phyloP scores from a whole-genome alignment of 179 eudicot genomes.

The Beta lomatogona region DNA sequence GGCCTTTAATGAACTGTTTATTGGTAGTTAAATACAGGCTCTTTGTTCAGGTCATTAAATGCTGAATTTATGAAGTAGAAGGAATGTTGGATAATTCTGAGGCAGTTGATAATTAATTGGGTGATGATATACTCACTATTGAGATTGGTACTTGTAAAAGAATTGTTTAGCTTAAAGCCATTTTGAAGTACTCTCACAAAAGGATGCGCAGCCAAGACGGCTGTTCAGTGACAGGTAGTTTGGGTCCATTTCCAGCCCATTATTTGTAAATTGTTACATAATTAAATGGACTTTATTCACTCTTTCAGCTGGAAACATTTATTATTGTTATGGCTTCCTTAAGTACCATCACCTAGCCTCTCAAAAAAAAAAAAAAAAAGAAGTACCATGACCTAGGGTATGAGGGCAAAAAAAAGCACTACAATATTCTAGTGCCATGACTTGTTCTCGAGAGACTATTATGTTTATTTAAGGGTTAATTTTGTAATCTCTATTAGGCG shows the following conservation, averaged over 20 bases:
- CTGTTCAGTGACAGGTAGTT: slow-evolving; percentile 14
- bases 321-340: background rate
- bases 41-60: background rate
- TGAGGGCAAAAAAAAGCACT: no score
- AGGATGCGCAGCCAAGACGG: background rate
- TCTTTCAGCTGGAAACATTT: slow-evolving; percentile 2
- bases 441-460: no score
- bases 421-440: no score
- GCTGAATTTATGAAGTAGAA: background rate
- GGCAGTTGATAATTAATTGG: background rate
- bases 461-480: no score
- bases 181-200: background rate
- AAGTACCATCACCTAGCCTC: no score
- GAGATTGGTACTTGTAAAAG: background rate
- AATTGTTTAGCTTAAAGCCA: background rate
- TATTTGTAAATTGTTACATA: background rate
- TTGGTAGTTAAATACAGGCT: background rate
- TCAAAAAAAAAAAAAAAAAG: no score
- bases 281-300: background rate
- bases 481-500: no score
- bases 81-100: slow-evolving; percentile 11
- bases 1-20: no score
- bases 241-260: slow-evolving; percentile 25
- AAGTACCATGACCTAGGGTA: no score
- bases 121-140: background rate